A percentile compares a stretch with the other conserved stretches of the same genome.
Evolutionary conservation across 1,284 basidiomycete species (phyloP).

Genomic region (Pholiota adiposa): DNA sequence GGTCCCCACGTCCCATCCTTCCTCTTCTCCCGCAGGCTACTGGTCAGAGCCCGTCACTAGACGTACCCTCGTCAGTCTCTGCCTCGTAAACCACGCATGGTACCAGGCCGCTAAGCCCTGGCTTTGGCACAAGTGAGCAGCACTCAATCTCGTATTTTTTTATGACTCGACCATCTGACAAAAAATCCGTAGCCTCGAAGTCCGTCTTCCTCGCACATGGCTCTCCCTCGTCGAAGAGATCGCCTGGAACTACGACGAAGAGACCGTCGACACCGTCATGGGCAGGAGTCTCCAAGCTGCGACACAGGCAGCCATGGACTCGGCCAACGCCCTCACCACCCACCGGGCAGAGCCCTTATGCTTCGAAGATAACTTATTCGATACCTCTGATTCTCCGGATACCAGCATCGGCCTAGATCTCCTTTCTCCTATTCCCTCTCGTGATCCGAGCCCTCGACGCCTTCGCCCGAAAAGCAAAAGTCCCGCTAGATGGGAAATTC

Average conservation of each 20-base stretch:
- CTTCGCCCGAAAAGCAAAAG: conserved; percentile 75
- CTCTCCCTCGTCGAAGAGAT: conserved; percentile 78
- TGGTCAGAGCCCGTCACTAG: conserved; percentile 70
- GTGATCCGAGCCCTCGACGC: conserved; percentile 78
- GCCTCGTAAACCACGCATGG: conserved; percentile 75
- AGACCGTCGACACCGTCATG: conserved; percentile 66
- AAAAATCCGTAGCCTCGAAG: conserved; percentile 53
- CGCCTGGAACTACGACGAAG: conserved; percentile 70
- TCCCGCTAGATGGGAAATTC: conserved; percentile 79
- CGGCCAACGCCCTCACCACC: conserved; percentile 36
- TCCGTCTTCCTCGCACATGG: conserved; percentile 79
- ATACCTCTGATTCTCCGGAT: conserved; percentile 60
- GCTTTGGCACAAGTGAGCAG: conserved; percentile 69
- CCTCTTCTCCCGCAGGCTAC: conserved; percentile 66
- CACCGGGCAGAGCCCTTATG: conserved; percentile 47
- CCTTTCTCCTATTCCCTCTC: conserved; percentile 75
- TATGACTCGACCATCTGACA: conserved; percentile 4
- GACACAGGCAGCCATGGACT: conserved; percentile 57
- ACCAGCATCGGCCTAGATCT: conserved; percentile 72
- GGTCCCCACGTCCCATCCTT: conserved; percentile 66
- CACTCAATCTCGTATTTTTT: not conserved
- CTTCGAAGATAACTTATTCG: conserved; percentile 65
- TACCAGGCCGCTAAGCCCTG: conserved; percentile 79
- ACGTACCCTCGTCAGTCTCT: conserved; percentile 66
- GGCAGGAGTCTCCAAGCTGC: conserved; percentile 65